Conservation (phyloP, 805 yeast genomes). For the Yarrowia keelungensis region DNA sequence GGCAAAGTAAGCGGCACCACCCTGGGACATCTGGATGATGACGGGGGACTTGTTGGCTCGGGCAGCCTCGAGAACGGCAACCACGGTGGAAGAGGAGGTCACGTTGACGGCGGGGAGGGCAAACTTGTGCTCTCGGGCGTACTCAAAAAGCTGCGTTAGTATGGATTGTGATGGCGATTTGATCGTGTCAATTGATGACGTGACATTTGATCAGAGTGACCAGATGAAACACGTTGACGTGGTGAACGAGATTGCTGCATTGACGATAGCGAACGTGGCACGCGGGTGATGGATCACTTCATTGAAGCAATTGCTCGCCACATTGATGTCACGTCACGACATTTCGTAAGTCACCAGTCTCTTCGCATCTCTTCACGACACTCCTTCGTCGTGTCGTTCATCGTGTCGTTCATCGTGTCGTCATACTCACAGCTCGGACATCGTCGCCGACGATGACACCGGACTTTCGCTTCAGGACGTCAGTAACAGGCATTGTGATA, state of each 20-base stretch:
- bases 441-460: conserved; percentile 99
- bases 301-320: no score
- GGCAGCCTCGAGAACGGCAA: conserved; percentile 97
- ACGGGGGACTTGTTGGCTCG: conserved; percentile 94
- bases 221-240: no score
- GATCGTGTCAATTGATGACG: neutral
- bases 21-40: conserved; percentile 95
- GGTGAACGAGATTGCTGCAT: no score
- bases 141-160: conserved; percentile 63
- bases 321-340: no score
- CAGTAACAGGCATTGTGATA: conserved; percentile 49
- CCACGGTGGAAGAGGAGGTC: conserved; percentile 95
- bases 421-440: conserved; percentile 59
- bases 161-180: neutral
- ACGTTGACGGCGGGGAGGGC: conserved; percentile 99
- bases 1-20: conserved; percentile 99
- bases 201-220: no score
- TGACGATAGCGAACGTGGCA: no score
- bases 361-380: no score
- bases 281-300: no score
- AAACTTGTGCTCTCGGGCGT: conserved; percentile 90
- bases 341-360: no score
- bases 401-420: no score
- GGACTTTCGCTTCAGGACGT: conserved; percentile 84
- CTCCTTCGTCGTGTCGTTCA: no score